Evolutionary conservation across 495 filamentous ascomycete genomes (phyloP), one percentile per base, ranked within the genome.

Genomic region (Penicillium paradoxum): DNA sequence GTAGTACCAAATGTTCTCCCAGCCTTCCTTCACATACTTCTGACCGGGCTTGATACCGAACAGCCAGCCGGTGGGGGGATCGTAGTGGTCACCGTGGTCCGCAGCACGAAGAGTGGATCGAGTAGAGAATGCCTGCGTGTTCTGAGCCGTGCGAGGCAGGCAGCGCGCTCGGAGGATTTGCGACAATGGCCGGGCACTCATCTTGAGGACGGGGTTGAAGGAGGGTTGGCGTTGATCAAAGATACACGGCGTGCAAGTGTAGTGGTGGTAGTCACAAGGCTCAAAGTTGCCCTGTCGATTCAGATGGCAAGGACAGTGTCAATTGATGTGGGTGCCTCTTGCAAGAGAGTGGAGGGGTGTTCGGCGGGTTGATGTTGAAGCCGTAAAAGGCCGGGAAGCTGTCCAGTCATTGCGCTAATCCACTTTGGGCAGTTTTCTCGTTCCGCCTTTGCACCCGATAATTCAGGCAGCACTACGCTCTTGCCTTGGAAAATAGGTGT

Each of bases 1-100:
- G 69, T 86, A 96, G 69, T 88, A 83, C 78, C 84, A 93, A 25
- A 92, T 73, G 19, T 71, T 79, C 82, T 98, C 93, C 93, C 93
- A 98, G 42, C 91, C 92, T 71, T 98, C 93, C 71, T 89, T 91
- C 79, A 89, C 79, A 70, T 89, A 87, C 72, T 96, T 95, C 83
- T 96, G 86, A 45, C 91, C 91, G 19, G 93, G 95, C 71, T 85
- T 87, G 58, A 97, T 76, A 56, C 90, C 90, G 64, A 86, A 96
- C 46, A 98, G 83, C 85, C 87, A 96, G 57, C 93, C 93, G 52
- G 78, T 82, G 7, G 93, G 93, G 15, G 91, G 88, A 59, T 98
- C 95, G 73, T 91, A 98, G 66, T 89, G 86, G 47, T 80, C 73
- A 53, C 83, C 89, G 72, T 92, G 87, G 48, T 74, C 74, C 29